Base-by-base conservation (phyloP, 2,329 filamentous ascomycete genomes). In the Sarocladium kiliense region DNA sequence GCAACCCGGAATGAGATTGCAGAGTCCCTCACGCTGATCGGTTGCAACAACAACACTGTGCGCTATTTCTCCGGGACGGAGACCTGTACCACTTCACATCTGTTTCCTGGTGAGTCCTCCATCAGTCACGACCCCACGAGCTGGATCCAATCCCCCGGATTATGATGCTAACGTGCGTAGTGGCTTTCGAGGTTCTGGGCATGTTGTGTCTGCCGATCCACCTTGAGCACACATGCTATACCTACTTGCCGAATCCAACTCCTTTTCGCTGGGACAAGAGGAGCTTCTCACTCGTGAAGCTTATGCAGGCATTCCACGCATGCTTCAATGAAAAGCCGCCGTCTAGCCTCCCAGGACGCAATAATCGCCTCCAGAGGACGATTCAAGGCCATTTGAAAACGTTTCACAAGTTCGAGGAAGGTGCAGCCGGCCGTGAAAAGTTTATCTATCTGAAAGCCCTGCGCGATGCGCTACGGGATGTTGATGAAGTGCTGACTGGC, bases 111-210 rank as follows among this genome's bases (percentile, higher is more conserved):
- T 79, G 69, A 57, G 71, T 47, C 16, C 41, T 6, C 4, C 16
- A 25, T 21, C 19, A 6, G 5, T 21, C 19, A 5, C 7, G 18
- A 9, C 6, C 21, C 23, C 19, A 18, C 21, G 18, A 10, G 12
- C 45, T 37, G 18, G 45, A 5, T 23, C 4, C 5, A 2, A 42
- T 3, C 3, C 12, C 14, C 11, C 19, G 4, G 12, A 5, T 58
- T 65, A 49, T 65, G 7, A 16, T 57, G 41, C 59, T 65, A 51
- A 66, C 57, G 41, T n/a, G 4, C 11, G 12, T 19, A 81, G 80
- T 84, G 1, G 74, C 78, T 0, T 84, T 84, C 53, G 81, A 84
- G 61, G 71, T 84, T 0, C 63, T 82, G 2, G 81, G 79, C n/a
- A 84, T 84, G 80, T 65, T 84, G 1, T 73, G 74, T 44, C 71